Base-by-base conservation (phyloP, 2,329 filamentous ascomycete genomes). In the Beauveria caledonica region DNA sequence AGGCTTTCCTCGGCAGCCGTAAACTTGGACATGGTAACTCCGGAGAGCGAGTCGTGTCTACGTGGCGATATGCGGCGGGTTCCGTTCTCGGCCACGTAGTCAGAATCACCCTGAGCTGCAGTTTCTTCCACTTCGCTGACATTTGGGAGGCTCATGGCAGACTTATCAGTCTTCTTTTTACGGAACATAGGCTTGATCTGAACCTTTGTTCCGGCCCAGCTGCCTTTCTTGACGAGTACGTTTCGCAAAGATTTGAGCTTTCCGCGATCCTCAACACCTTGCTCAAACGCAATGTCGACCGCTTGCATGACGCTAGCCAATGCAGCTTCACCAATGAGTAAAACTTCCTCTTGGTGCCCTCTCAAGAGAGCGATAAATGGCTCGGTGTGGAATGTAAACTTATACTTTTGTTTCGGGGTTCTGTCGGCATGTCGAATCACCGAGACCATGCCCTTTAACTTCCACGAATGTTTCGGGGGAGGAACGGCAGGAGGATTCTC, bases 171-270 rank as follows among this genome's bases (percentile, higher is more conserved):
- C 68, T 86, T 90, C 68, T 91, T 87, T 76, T 93, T 96, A 56
- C 92, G 86, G 74, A 99, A 99, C 92, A 99, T 96, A 10, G 94
- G 94, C 74, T 99, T 99, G 72, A 99, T 97, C 74, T 99, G 94
- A 2, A 99, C 92, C 73, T 99, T 99, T 1, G 94, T 99, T 0
- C 94, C 94, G 4, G 92, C 87, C 89, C 93, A 97, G 21, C 86
- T 86, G 1, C 92, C 92, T 73, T 99, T 99, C 75, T 94, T 95
- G 46, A 90, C 86, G 7, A 99, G 77, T 6, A 95, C 93, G 64
- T 93, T 93, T 62, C 89, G 87, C 54, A 99, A 80, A 46, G 90
- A 80, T 64, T 85, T 87, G n/a, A 99, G 85, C 74, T 99, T 99
- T 55, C 84, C 85, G 53, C 81, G 81, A 68, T 99, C 95, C 72